These are phyloP conservation scores for Colletotrichum salicis DNA, from an alignment of 2,329 filamentous ascomycete species.

Conservation along the genomic window DNA sequence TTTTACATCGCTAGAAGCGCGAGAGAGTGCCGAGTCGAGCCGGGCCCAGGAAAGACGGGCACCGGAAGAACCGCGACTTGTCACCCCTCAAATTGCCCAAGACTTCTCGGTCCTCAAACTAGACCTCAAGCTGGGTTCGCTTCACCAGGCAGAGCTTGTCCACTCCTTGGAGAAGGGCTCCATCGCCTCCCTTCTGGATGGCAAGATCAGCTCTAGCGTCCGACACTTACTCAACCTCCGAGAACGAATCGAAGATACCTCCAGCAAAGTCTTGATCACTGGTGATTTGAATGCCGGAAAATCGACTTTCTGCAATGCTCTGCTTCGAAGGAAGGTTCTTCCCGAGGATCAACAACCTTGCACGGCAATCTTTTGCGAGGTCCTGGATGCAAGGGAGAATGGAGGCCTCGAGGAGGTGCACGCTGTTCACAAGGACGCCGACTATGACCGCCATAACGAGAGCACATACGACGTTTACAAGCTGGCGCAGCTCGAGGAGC, in stretches of 20 bases:
- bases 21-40: slow-evolving; percentile 75
- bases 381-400: slow-evolving; percentile 92
- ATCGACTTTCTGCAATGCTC: slow-evolving; percentile 98
- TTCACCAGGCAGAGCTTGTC: slow-evolving; percentile 90
- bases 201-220: slow-evolving; percentile 93
- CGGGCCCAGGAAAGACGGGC: slow-evolving; percentile 71
- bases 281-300: slow-evolving; percentile 98
- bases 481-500: slow-evolving; percentile 82
- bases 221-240: slow-evolving; percentile 87
- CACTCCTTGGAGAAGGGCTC: slow-evolving; percentile 94
- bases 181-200: slow-evolving; percentile 89
- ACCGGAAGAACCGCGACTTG: slow-evolving; percentile 79
- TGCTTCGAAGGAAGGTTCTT: slow-evolving; percentile 89
- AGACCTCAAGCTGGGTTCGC: slow-evolving; percentile 87
- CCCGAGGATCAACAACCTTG: slow-evolving; percentile 98
- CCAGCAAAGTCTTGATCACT: slow-evolving; percentile 95
- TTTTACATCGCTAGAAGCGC: slow-evolving; percentile 72
- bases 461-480: slow-evolving; percentile 91
- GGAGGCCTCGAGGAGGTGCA: slow-evolving; percentile 93
- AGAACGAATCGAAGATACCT: slow-evolving; percentile 95
- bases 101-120: slow-evolving; percentile 97
- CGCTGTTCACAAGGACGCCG: slow-evolving; percentile 83
- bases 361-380: slow-evolving; percentile 98
- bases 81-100: slow-evolving; percentile 91
- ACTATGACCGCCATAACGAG: slow-evolving; percentile 91